These are phyloP conservation scores for Lentinula aciculospora DNA, from an alignment of 768 basidiomycete genomes.

Conservation along the genomic window DNA sequence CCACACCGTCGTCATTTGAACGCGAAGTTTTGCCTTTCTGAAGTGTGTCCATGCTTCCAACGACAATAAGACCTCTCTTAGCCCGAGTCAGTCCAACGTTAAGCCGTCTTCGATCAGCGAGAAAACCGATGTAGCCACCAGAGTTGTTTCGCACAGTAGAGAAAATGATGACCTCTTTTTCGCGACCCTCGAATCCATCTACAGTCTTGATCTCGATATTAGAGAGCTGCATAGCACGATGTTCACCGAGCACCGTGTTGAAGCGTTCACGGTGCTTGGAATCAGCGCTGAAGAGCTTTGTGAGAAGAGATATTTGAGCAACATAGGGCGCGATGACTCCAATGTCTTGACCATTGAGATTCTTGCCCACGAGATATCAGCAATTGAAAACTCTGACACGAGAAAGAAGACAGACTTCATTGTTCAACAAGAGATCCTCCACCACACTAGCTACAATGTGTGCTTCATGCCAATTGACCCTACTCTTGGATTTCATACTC, in stretches of 20 bases:
- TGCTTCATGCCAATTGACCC: constrained; percentile 75
- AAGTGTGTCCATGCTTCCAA: constrained; percentile 69
- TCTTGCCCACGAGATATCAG: constrained; percentile 24
- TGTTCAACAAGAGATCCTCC: constrained; percentile 73
- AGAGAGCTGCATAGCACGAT: constrained; percentile 58
- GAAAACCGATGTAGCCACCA: constrained; percentile 77
- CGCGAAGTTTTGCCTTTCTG: constrained; percentile 35
- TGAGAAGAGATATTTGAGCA: constrained; percentile 76
- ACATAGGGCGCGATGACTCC: constrained; percentile 92
- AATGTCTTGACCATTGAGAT: constrained; percentile 68
- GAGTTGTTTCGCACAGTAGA: constrained; percentile 85
- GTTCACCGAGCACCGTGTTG: constrained; percentile 51
- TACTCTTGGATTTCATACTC: constrained; percentile 60
- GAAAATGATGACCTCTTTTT: constrained; percentile 90
- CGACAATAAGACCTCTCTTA: constrained; percentile 76
- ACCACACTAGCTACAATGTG: constrained; percentile 73
- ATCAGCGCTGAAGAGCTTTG: constrained; percentile 58
- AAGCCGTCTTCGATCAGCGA: constrained; percentile 78
- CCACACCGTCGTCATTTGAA: constrained; percentile 14
- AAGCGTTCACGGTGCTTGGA: constrained; percentile 49
- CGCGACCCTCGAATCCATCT: constrained; percentile 91
- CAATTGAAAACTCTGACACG: constrained; percentile 9
- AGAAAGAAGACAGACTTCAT: constrained; percentile 42
- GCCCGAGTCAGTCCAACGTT: constrained; percentile 92
- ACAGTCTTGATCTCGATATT: constrained; percentile 87